Conservation (phyloP, 202 grass and related monocot genomes). For the Hordeum pubiflorum region DNA sequence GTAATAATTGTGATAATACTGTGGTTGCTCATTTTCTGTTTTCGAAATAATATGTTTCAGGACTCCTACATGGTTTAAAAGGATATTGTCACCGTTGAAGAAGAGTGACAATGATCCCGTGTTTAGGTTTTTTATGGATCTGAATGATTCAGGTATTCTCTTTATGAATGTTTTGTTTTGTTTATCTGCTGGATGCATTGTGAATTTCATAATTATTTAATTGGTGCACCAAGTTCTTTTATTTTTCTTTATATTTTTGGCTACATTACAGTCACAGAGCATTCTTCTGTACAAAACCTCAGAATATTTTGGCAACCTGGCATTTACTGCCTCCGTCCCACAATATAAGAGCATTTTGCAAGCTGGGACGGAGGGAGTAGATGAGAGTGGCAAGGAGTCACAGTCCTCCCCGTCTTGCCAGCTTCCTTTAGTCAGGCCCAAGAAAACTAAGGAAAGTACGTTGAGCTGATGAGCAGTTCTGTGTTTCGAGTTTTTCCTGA, state of each 20-base stretch:
- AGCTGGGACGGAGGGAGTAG: too few species aligned
- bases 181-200: conserved; percentile 7
- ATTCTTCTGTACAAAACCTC: neutral
- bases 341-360: too few species aligned
- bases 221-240: neutral
- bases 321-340: neutral
- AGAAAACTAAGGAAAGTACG: neutral
- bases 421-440: neutral
- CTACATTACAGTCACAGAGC: neutral
- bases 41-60: conserved; percentile 28
- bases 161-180: neutral
- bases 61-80: conserved; percentile 72
- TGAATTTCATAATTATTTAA: neutral
- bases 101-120: conserved; percentile 64
- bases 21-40: neutral
- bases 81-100: conserved; percentile 52
- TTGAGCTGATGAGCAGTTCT: neutral
- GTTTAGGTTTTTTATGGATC: conserved; percentile 97
- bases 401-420: neutral
- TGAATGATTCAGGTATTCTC: conserved; percentile 79
- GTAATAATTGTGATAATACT: neutral
- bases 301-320: neutral
- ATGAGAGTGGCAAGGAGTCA: neutral
- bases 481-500: neutral
- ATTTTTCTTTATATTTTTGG: neutral